Base-by-base conservation (phyloP, 1,284 basidiomycete genomes). In the Cutaneotrichosporon cyanovorans region DNA sequence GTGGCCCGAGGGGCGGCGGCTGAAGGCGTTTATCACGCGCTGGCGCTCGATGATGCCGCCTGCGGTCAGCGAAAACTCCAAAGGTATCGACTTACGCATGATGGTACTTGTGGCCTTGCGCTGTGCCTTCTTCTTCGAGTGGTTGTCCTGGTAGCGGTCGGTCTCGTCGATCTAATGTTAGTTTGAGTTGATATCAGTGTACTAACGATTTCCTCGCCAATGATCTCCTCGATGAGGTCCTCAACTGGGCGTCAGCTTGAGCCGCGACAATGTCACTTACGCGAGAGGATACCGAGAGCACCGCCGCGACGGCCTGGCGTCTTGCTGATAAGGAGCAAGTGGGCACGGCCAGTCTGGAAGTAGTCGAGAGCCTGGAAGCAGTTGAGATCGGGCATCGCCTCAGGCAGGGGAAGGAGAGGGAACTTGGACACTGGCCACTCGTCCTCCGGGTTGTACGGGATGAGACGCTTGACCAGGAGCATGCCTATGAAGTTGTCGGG, bases 271-370 rank as follows among this genome's bases (percentile, higher is more conserved):
- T 8, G 1, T 20, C 1, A 64, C 67, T 60, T 43, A 69, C 69
- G 60, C 40, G 63, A 87, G 46, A 88, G 78, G 2, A 89, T 82
- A 28, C 88, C 88, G 23, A 89, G 76, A 2, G 82, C 90, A 35
- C 90, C 90, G 15, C 84, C 83, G 5, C 82, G 75, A 36, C 77
- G 70, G 0, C 91, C 91, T 0, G 91, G 91, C 0, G 85, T 85
- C 11, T 76, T 76, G 57, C 85, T 90, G 31, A 98, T 80, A 20
- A 98, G 75, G 19, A 98, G 76, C 55, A 97, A 77, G 71, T 98
- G 93, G 0, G 90, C 88, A 41, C 91, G 82, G 7, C 93, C 93
- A 3, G 90, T 93, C 77, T 97, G 93, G 77, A 88, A 91, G 60
- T 68, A 75, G 59, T 74, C 71, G 38, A 69, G 60, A 8, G 73